Evolutionary conservation across 331 rosid genomes (phyloP).

Genomic region (Dryas integrifolia): DNA sequence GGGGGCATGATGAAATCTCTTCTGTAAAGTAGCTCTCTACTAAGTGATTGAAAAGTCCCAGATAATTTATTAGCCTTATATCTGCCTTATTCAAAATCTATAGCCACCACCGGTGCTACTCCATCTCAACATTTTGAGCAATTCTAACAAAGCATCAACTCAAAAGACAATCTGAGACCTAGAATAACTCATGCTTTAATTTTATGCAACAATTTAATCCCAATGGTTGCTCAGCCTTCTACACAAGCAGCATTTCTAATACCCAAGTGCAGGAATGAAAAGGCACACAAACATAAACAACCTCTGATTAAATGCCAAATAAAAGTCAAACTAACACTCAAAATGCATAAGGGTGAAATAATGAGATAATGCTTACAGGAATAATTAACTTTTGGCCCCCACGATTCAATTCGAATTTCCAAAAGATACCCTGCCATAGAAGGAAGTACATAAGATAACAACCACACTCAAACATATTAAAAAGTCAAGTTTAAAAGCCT

Average conservation of each 20-base stretch:
- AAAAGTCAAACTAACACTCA: not conserved
- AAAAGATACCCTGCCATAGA: constrained; percentile 66
- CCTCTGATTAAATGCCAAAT: not conserved
- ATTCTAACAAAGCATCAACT: not conserved
- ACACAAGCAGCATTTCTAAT: not conserved
- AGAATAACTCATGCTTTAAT: not conserved
- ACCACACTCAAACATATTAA: constrained; percentile 1
- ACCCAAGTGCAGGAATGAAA: not conserved
- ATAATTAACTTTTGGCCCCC: constrained; percentile 85
- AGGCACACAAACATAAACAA: not conserved
- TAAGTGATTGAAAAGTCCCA: not conserved
- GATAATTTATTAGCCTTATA: not conserved
- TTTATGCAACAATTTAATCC: not conserved
- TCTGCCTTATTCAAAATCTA: not conserved
- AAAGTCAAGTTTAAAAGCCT: not conserved
- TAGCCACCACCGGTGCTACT: not conserved
- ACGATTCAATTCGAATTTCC: constrained; percentile 85
- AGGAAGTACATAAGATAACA: constrained; percentile 17
- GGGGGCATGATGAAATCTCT: not conserved
- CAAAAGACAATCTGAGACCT: not conserved
- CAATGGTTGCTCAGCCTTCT: not conserved
- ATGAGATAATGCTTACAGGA: constrained; percentile 60
- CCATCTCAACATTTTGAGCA: not conserved
- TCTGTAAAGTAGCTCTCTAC: not conserved
- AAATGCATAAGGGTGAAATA: constrained; percentile 15